A percentile compares a stretch with the other conserved stretches of the same genome.
These are phyloP conservation scores for Elongisporangium anandrum DNA, from an alignment of 352 stramenopile genomes.

Conservation along the genomic window DNA sequence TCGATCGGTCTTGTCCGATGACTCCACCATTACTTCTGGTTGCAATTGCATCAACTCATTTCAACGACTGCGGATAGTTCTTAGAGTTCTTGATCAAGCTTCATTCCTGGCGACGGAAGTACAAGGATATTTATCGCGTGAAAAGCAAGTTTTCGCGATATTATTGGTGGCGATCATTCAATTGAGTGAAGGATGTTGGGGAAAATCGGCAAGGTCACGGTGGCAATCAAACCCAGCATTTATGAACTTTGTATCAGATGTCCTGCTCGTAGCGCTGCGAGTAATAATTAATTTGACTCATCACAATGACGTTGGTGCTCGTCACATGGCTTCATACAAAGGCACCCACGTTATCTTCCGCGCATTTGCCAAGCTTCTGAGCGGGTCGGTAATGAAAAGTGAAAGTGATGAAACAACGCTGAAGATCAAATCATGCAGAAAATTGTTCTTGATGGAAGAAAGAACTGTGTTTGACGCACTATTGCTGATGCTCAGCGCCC, in stretches of 20 bases:
- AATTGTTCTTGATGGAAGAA: constrained; percentile 13
- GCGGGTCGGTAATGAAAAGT: not conserved
- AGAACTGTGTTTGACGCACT: constrained; percentile 54
- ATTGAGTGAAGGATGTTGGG: constrained; percentile 34
- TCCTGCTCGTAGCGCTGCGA: constrained; percentile 39
- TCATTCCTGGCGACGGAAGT: constrained; percentile 48
- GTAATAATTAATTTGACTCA: constrained; percentile 82
- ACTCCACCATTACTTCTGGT: not conserved
- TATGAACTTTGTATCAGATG: constrained; percentile 31
- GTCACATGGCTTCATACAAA: constrained; percentile 23
- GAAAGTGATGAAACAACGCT: not conserved
- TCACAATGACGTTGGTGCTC: constrained; percentile 46
- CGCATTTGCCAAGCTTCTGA: constrained; percentile 19
- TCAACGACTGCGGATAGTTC: constrained; percentile 29
- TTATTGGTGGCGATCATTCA: constrained; percentile 32
- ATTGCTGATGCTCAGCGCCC: constrained; percentile 59
- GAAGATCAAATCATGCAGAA: constrained; percentile 1
- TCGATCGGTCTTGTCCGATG: not conserved
- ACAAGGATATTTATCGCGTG: constrained; percentile 40
- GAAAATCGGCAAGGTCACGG: constrained; percentile 6
- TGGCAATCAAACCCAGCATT: constrained; percentile 25
- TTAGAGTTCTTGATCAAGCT: constrained; percentile 65
- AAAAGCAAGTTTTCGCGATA: constrained; percentile 25
- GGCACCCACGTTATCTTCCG: constrained; percentile 42
- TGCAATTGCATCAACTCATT: constrained; percentile 10